phyloP scores from a whole-genome alignment of 2,329 filamentous ascomycete genomes.

The Fusarium beomiforme region DNA sequence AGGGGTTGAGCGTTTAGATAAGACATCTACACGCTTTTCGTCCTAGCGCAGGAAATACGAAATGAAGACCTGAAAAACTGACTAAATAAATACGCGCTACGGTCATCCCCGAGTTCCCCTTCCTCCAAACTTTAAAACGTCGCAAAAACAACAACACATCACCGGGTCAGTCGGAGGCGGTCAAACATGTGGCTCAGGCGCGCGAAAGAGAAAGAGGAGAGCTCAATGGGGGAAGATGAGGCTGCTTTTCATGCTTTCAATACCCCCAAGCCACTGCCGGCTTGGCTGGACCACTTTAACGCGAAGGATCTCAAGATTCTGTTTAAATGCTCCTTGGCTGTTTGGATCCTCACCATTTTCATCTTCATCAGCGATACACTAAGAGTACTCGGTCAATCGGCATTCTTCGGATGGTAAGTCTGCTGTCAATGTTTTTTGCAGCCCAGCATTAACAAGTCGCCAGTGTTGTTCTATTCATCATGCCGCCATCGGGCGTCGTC shows the following conservation, averaged over 20 bases:
- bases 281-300: slow-evolving; percentile 37
- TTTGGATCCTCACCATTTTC: slow-evolving; percentile 35
- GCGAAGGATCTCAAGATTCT: slow-evolving; percentile 36
- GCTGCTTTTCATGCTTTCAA: slow-evolving; percentile 11
- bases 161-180: background rate
- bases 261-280: slow-evolving; percentile 7
- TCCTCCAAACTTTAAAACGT: background rate
- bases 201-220: background rate
- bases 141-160: background rate
- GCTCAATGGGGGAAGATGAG: background rate
- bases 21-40: background rate
- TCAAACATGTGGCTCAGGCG: background rate
- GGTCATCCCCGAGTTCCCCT: background rate
- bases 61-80: background rate
- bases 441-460: background rate
- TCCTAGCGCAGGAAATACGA: slow-evolving; percentile 8
- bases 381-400: slow-evolving; percentile 23
- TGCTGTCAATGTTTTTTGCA: fast-evolving
- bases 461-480: slow-evolving; percentile 34
- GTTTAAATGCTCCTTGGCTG: slow-evolving; percentile 34
- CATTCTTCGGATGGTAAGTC: slow-evolving; percentile 17
- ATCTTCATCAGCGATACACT: slow-evolving; percentile 32
- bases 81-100: background rate
- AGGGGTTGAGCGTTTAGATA: background rate
- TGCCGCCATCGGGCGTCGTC: slow-evolving; percentile 35